A percentile compares a stretch with the other conserved stretches of the same genome.
These are phyloP conservation scores for Suillus clintonianus DNA, from an alignment of 768 basidiomycete genomes.

Conservation along the genomic window DNA sequence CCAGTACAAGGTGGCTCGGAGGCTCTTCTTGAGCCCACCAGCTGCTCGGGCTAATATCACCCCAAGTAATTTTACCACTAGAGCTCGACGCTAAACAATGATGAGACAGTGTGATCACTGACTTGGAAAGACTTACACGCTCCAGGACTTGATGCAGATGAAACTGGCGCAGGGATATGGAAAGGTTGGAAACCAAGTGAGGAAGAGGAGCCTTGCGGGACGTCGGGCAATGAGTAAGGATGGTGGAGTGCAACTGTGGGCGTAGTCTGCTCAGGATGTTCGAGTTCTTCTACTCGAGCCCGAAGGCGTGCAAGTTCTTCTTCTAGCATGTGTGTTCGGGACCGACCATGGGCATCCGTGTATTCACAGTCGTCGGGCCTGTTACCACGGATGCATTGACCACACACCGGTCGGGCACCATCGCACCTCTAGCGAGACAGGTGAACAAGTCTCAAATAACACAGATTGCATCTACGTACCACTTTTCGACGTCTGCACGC, in stretches of 20 bases:
- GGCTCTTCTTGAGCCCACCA: conserved; percentile 27
- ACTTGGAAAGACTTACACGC: background rate
- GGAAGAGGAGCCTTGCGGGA: background rate
- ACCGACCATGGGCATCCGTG: conserved; percentile 60
- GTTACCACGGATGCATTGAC: conserved; percentile 59
- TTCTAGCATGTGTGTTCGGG: conserved; percentile 60
- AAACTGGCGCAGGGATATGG: background rate
- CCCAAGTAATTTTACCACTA: background rate
- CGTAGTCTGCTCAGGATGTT: conserved; percentile 49
- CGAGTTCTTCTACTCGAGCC: conserved; percentile 57
- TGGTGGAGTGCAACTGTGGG: conserved; percentile 53
- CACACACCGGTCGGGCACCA: conserved; percentile 62
- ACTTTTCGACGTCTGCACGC: conserved; percentile 58
- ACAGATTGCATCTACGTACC: conserved; percentile 23
- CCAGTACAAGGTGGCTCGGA: conserved; percentile 29
- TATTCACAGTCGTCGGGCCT: conserved; percentile 74
- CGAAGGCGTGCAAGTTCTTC: conserved; percentile 58
- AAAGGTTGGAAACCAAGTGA: background rate
- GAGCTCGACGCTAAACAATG: conserved; percentile 1
- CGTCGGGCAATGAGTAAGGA: conserved; percentile 39
- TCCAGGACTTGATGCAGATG: conserved; percentile 9
- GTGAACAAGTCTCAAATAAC: too few relatives aligned
- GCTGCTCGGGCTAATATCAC: background rate
- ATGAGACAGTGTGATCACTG: background rate
- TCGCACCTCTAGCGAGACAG: conserved; percentile 59